phyloP scores from a whole-genome alignment of 2,329 filamentous ascomycete genomes.

The Alternaria solani region DNA sequence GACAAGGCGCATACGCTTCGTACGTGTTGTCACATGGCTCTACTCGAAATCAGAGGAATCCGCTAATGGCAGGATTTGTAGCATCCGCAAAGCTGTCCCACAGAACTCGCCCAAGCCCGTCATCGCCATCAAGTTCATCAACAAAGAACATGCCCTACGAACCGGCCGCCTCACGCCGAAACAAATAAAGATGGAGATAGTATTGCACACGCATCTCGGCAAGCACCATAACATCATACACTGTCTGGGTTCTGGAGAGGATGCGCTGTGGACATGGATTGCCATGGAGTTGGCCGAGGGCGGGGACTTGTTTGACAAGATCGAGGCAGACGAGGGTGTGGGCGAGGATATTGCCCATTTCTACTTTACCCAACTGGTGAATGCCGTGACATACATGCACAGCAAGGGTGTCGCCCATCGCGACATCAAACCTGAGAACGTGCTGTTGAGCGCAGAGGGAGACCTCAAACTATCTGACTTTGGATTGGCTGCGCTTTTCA shows the following conservation, averaged over 20 bases:
- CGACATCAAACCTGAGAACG: conserved; percentile 81
- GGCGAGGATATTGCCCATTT: conserved; percentile 93
- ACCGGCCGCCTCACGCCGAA: conserved; percentile 88
- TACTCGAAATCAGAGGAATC: neutral
- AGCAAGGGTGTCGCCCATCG: conserved; percentile 94
- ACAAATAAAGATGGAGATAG: conserved; percentile 91
- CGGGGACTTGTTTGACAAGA: conserved; percentile 98
- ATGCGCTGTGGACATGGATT: conserved; percentile 91
- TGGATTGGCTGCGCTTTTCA: conserved; percentile 91
- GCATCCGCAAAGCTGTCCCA: conserved; percentile 89
- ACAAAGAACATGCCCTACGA: conserved; percentile 92
- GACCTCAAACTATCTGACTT: conserved; percentile 96
- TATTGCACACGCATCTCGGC: conserved; percentile 85
- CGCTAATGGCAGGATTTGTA: neutral
- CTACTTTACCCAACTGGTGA: conserved; percentile 92
- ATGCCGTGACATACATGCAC: conserved; percentile 93
- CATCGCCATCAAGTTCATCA: conserved; percentile 98
- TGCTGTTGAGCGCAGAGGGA: conserved; percentile 83
- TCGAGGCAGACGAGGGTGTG: conserved; percentile 96
- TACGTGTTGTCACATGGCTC: neutral
- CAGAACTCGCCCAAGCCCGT: conserved; percentile 73
- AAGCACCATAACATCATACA: conserved; percentile 93
- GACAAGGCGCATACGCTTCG: conserved; percentile 97
- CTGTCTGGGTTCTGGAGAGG: conserved; percentile 88
- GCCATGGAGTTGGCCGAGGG: conserved; percentile 97